phyloP scores from a whole-genome alignment of 2,329 filamentous ascomycete species.

The Pseudovirgaria hyperparasitica region DNA sequence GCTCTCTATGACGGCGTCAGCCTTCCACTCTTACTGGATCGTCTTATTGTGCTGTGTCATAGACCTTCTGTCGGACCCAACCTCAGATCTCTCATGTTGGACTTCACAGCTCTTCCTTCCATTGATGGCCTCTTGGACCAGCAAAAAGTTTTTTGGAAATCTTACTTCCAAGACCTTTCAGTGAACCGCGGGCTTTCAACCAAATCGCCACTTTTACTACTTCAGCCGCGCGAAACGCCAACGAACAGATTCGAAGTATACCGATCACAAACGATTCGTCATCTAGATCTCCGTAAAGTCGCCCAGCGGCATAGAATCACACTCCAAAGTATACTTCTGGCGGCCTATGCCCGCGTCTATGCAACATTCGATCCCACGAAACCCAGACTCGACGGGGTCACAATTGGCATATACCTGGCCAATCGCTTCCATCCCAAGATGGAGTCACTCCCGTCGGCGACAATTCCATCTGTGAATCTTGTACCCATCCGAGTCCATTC shows the following conservation, averaged over 20 bases:
- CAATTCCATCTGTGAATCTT: conserved; percentile 66
- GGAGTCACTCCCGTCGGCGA: conserved; percentile 35
- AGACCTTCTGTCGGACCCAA: no score
- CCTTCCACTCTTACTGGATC: conserved; percentile 48
- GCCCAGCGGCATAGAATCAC: conserved; percentile 54
- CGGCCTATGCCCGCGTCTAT: conserved; percentile 49
- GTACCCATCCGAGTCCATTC: conserved; percentile 53
- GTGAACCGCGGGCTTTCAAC: no score
- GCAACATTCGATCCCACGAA: conserved; percentile 10
- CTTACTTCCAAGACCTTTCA: conserved; percentile 33
- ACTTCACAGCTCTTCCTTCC: conserved; percentile 26
- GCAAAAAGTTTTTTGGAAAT: conserved; percentile 37
- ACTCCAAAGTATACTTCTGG: conserved; percentile 64
- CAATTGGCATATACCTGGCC: conserved; percentile 73
- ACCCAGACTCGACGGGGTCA: conserved; percentile 27
- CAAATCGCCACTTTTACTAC: no score
- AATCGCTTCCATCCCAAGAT: conserved; percentile 52
- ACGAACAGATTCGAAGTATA: no score
- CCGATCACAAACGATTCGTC: no score
- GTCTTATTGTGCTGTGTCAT: conserved; percentile 33
- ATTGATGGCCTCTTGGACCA: conserved; percentile 2
- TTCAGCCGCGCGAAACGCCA: no score
- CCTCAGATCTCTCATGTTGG: no score
- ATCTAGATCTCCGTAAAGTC: no score
- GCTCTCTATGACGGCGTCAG: conserved; percentile 81